These are phyloP conservation scores for Knufia petricola DNA, from an alignment of 2,329 filamentous ascomycete genomes.

Conservation along the genomic window DNA sequence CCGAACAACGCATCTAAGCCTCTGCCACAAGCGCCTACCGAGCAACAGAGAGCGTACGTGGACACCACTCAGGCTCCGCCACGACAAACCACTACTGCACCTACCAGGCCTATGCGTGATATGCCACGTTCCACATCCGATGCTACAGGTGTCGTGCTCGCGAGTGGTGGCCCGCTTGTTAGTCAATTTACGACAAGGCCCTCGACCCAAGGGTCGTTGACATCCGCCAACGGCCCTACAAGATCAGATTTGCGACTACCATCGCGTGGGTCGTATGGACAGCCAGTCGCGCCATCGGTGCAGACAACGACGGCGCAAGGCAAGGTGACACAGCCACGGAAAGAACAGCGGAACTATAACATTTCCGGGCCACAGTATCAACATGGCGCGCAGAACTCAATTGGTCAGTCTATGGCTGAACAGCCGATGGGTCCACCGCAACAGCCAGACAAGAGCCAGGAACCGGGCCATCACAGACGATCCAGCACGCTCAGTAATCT, in stretches of 20 bases:
- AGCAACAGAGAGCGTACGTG: background rate
- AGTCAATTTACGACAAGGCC: slow-evolving; percentile 47
- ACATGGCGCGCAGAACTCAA: slow-evolving; percentile 41
- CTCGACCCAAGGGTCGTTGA: slow-evolving; percentile 71
- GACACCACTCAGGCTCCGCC: slow-evolving; percentile 3
- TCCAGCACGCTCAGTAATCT: slow-evolving; percentile 72
- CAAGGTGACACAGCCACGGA: slow-evolving; percentile 70
- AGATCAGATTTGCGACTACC: slow-evolving; percentile 48
- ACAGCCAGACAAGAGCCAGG: slow-evolving; percentile 25
- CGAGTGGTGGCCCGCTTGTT: slow-evolving; percentile 23
- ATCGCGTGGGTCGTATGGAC: slow-evolving; percentile 72
- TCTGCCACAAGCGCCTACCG: slow-evolving; percentile 39
- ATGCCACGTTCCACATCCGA: slow-evolving; percentile 48
- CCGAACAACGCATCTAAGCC: slow-evolving; percentile 38
- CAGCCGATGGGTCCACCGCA: slow-evolving; percentile 47
- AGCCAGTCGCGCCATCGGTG: slow-evolving; percentile 76
- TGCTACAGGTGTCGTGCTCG: slow-evolving; percentile 43
- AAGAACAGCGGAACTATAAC: slow-evolving; percentile 55
- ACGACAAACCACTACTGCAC: background rate
- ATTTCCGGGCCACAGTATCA: slow-evolving; percentile 56
- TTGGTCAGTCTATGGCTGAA: slow-evolving; percentile 51
- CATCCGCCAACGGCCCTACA: slow-evolving; percentile 45
- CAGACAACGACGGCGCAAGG: slow-evolving; percentile 84
- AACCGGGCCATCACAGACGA: slow-evolving; percentile 47
- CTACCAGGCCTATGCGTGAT: slow-evolving; percentile 41